Conservation (phyloP, 495 filamentous ascomycete genomes). For the Lasiosphaeria hispida region DNA sequence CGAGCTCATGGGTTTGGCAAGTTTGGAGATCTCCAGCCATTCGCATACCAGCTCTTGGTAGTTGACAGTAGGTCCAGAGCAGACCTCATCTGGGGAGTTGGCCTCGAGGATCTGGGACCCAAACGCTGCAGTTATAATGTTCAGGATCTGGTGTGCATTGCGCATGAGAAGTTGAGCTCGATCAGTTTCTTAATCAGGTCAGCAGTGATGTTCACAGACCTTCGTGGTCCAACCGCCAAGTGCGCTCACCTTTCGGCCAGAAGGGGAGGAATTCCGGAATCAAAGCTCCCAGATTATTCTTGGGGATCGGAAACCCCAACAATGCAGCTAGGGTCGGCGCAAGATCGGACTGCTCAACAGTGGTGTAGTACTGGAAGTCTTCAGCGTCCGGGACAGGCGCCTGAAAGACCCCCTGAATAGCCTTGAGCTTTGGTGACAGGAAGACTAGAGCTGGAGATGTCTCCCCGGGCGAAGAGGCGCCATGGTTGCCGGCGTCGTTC, state of each 20-base stretch:
- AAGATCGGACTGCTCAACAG: conserved; percentile 88
- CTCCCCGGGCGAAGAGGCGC: conserved; percentile 87
- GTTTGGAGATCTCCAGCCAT: conserved; percentile 49
- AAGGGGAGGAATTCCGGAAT: conserved; percentile 74
- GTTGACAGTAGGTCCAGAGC: conserved; percentile 41
- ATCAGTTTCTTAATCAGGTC: conserved; percentile 46
- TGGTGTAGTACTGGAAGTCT: conserved; percentile 76
- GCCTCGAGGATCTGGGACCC: conserved; percentile 53
- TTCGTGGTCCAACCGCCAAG: background rate
- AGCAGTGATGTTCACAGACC: background rate
- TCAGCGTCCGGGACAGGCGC: conserved; percentile 44
- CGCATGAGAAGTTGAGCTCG: conserved; percentile 62
- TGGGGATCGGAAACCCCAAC: conserved; percentile 83
- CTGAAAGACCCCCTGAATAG: conserved; percentile 47
- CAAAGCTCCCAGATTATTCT: conserved; percentile 87
- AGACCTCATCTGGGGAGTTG: conserved; percentile 35
- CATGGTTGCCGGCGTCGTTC: conserved; percentile 98
- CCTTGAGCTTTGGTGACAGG: conserved; percentile 78
- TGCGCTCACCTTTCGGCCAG: conserved; percentile 61
- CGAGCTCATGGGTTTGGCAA: conserved; percentile 16
- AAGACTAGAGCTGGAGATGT: conserved; percentile 91
- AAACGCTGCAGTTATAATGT: conserved; percentile 69
- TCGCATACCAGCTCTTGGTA: conserved; percentile 64
- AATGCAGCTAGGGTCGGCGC: conserved; percentile 85
- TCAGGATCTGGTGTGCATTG: conserved; percentile 77